Evolutionary conservation across 1,284 basidiomycete species (phyloP), one percentile per base, ranked within the genome.

Genomic region (Puccinia hordei): DNA sequence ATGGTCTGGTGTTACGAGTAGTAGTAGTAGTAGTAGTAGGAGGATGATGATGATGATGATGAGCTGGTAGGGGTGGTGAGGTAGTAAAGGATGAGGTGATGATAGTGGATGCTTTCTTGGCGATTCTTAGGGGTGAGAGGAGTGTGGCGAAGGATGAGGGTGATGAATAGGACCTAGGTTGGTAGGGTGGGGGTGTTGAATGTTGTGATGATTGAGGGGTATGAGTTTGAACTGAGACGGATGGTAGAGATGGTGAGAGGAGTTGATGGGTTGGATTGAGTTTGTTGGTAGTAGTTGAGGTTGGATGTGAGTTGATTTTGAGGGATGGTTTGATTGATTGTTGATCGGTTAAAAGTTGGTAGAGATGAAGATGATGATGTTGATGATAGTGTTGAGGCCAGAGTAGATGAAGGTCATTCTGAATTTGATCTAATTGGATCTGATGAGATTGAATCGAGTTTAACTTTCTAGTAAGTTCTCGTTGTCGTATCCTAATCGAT

Each of bases 401-500:
- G 6, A 63, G 59, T 6, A 33, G 38, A 33, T 38, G 30, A 22
- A 63, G 33, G 13, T 63, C 33, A 3, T 63, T 33, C 22, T 63
- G 59, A 9, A 63, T 63, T 8, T 15, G 33, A 49, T 68, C 66
- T 13, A 46, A 41, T 27, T 46, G 2, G 44, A 46, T 5, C 41
- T 68, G 66, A 13, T 68, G 38, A 19, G 44, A 57, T 57, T 59
- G 24, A 17, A 53, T 53, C 17, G 57, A 55, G 51, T 55, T 3
- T 4, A 73, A 1, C 17, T 68, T 68, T 15, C n/a, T 41, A 22
- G 44, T 68, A 9, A 75, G 59, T 30, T 61, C 59, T 49, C 10
- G 35, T 59, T 75, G 57, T 22, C 44, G 57, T 15, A 41, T 63
- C 24, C 19, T 15, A 17, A 75, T 75, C 22, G 59, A 46, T 6